These are phyloP conservation scores for Blastobotrys muscicola DNA, from an alignment of 805 yeast genomes.

Conservation along the genomic window DNA sequence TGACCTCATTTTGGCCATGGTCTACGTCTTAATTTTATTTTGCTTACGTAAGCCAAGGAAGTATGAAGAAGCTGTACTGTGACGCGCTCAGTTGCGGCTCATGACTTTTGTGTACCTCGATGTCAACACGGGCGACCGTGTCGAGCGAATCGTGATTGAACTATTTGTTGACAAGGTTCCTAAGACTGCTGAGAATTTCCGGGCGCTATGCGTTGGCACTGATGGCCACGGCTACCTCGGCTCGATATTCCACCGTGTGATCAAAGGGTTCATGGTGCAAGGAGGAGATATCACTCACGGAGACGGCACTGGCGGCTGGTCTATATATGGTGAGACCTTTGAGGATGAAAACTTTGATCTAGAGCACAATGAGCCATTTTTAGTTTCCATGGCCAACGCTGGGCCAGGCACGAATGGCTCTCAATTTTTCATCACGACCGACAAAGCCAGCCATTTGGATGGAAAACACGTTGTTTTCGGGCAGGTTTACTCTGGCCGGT, in stretches of 20 bases:
- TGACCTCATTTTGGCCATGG: no score
- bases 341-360: constrained; percentile 81
- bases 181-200: constrained; percentile 78
- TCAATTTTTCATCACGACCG: constrained; percentile 90
- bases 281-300: constrained; percentile 81
- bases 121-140: no score
- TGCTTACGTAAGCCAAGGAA: no score
- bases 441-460: constrained; percentile 85
- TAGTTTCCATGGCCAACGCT: constrained; percentile 93
- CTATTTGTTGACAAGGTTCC: constrained; percentile 47
- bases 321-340: constrained; percentile 73
- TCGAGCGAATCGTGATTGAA: background rate
- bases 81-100: no score
- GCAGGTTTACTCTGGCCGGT: constrained; percentile 72
- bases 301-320: constrained; percentile 72
- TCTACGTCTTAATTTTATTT: no score
- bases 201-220: constrained; percentile 82
- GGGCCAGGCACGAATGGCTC: constrained; percentile 97
- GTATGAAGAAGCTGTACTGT: no score
- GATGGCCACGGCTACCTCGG: constrained; percentile 67
- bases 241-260: constrained; percentile 77
- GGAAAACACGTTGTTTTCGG: constrained; percentile 97
- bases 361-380: constrained; percentile 74
- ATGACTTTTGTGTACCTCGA: no score
- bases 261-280: constrained; percentile 82